Percentiles rank a stretch among this genome's conserved stretches.
phyloP scores from a whole-genome alignment of 2,329 filamentous ascomycete genomes.

The Paecilomyces sp. region DNA sequence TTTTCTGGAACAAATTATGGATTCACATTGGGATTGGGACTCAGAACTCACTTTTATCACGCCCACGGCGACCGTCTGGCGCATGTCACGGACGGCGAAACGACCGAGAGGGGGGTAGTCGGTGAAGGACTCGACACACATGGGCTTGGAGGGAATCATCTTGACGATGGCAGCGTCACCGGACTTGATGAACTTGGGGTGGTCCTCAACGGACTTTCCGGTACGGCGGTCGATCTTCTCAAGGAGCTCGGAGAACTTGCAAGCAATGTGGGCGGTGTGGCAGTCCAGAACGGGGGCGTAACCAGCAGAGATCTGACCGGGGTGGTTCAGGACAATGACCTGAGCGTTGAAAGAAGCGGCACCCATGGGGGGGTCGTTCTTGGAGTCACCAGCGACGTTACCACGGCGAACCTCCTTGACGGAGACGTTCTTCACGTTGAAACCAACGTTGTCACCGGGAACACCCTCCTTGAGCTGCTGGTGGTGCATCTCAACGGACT shows the following conservation, averaged over 20 bases:
- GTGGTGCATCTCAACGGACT: slow-evolving; percentile 99
- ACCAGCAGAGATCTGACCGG: slow-evolving; percentile 96
- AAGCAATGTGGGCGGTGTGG: slow-evolving; percentile 99
- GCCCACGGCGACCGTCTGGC: slow-evolving; percentile 66
- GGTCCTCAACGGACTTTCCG: slow-evolving; percentile 87
- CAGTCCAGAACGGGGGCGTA: slow-evolving; percentile 99
- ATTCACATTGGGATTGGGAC: no score
- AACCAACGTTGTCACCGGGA: slow-evolving; percentile 99
- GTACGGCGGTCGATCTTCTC: slow-evolving; percentile 99
- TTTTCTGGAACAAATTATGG: neutral
- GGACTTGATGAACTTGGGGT: slow-evolving; percentile 99
- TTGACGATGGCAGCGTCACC: slow-evolving; percentile 99
- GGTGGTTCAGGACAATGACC: slow-evolving; percentile 99
- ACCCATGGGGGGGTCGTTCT: slow-evolving; percentile 93
- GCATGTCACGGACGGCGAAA: slow-evolving; percentile 99
- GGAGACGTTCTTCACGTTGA: slow-evolving; percentile 99
- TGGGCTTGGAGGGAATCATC: slow-evolving; percentile 99
- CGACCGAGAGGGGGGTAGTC: slow-evolving; percentile 98
- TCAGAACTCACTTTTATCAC: slow-evolving; percentile 61
- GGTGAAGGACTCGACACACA: slow-evolving; percentile 99
- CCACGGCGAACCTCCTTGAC: slow-evolving; percentile 99
- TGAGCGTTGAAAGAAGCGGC: slow-evolving; percentile 96
- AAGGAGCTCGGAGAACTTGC: slow-evolving; percentile 98
- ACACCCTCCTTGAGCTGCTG: slow-evolving; percentile 93
- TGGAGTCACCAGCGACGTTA: slow-evolving; percentile 99